Evolutionary conservation across 225 moss, liverwort and hornwort genomes (phyloP).

Genomic region (Sphagnum tenellum): DNA sequence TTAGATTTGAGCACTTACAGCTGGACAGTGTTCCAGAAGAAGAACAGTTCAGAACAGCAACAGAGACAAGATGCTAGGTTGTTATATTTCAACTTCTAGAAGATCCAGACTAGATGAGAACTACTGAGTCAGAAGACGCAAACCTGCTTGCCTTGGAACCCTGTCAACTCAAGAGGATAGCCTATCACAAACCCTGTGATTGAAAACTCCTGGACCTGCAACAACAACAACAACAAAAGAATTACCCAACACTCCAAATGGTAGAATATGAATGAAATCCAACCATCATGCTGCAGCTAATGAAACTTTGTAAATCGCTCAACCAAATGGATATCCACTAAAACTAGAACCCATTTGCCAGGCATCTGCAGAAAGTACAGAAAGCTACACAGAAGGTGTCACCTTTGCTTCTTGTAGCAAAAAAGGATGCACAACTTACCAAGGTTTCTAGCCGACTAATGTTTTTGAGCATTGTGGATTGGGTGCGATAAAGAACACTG

Average conservation of each 20-base stretch:
- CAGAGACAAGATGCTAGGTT: too few relatives aligned
- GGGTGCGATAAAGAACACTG: slow-evolving; percentile 68
- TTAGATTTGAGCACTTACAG: too few relatives aligned
- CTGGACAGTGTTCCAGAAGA: too few relatives aligned
- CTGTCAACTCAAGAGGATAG: slow-evolving; percentile 66
- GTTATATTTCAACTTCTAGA: neutral
- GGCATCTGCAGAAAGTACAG: neutral
- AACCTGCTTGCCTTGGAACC: slow-evolving; percentile 72
- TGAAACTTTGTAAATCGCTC: too few relatives aligned
- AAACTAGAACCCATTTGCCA: neutral
- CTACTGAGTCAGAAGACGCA: neutral
- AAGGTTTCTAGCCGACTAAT: slow-evolving; percentile 47
- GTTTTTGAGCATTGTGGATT: slow-evolving; percentile 53
- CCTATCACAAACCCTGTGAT: slow-evolving; percentile 64
- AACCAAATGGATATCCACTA: too few relatives aligned
- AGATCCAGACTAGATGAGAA: neutral
- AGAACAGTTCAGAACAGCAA: too few relatives aligned
- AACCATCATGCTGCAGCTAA: too few relatives aligned
- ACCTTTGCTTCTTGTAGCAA: neutral
- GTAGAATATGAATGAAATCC: too few relatives aligned
- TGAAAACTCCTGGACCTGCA: slow-evolving; percentile 52
- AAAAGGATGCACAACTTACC: slow-evolving; percentile 19
- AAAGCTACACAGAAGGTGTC: neutral
- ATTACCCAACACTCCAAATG: too few relatives aligned
- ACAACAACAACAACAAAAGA: too few relatives aligned